These are phyloP conservation scores for Acanthamoeba royreba DNA, from an alignment of 208 protist genomes.

Conservation along the genomic window DNA sequence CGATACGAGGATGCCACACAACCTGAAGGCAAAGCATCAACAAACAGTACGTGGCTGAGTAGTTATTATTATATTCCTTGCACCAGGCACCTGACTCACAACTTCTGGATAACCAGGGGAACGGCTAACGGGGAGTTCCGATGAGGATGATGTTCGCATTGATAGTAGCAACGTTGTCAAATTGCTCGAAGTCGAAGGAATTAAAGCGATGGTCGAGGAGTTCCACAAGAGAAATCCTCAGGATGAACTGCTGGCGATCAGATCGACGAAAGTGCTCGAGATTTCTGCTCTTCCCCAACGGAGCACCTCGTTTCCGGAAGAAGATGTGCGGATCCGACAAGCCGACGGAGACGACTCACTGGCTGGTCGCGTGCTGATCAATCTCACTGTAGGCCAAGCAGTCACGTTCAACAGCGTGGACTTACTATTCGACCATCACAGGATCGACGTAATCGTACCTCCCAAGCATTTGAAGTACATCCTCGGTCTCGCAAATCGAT, in stretches of 20 bases:
- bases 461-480: neutral
- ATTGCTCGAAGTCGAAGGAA: neutral
- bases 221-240: neutral
- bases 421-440: neutral
- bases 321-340: neutral
- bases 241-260: neutral
- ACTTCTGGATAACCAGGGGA: no score
- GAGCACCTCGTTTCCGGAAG: neutral
- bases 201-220: neutral
- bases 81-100: no score
- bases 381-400: neutral
- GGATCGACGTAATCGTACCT: neutral
- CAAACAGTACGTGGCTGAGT: neutral
- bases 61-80: neutral
- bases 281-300: neutral
- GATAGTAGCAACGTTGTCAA: neutral
- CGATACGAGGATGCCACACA: neutral
- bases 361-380: neutral
- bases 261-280: neutral
- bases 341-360: neutral
- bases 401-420: neutral
- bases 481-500: neutral
- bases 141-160: neutral
- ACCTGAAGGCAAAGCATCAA: neutral
- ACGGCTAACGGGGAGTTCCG: no score